Base-by-base conservation (phyloP, 2,329 filamentous ascomycete species). In the Zymoseptoria passerinii region DNA sequence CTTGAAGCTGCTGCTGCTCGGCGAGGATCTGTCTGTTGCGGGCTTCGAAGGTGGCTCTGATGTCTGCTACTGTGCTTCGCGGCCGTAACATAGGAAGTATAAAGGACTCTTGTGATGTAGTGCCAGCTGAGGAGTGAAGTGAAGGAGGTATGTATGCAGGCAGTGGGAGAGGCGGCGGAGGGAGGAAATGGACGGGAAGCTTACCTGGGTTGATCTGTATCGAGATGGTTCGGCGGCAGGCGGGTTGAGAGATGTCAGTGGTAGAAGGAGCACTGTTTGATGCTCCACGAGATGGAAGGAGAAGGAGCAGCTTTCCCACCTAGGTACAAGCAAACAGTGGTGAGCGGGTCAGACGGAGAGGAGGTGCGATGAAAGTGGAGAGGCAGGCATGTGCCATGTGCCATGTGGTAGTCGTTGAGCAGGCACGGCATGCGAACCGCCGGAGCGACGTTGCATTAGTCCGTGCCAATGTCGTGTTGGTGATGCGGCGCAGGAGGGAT, bases 21-120 rank as follows among this genome's bases (percentile, higher is more conserved):
- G 50, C 50, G 19, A 27, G 19, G 49, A 28, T n/a, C 35, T 44
- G 35, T 44, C 35, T 44, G 19, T 13, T 50, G 48, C 56, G 56
- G n/a, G n/a, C 48, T 51, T 58, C 53, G 13, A 55, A 58, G 3
- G 52, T 27, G 18, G n/a, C 48, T 27, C 28, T 57, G 56, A 57
- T 54, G 29, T 57, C 56, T 48, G 56, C 50, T 48, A 54, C 56
- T 10, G 18, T 56, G 48, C 51, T 50, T 56, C 54, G 54, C 48
- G 35, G 50, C 48, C 28, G 40, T 48, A 27, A 23, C 48, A 56
- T 56, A 56, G 54, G 54, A 52, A 44, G n/a, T 44, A 44, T 13
- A 16, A 40, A 44, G 35, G 35, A 44, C 7, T 44, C 13, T 44
- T 13, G 35, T n/a, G 35, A 44, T 44, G 35, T 44, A 13, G 35